phyloP scores from a whole-genome alignment of 768 basidiomycete genomes.

The Rhodotorula taiwanensis region DNA sequence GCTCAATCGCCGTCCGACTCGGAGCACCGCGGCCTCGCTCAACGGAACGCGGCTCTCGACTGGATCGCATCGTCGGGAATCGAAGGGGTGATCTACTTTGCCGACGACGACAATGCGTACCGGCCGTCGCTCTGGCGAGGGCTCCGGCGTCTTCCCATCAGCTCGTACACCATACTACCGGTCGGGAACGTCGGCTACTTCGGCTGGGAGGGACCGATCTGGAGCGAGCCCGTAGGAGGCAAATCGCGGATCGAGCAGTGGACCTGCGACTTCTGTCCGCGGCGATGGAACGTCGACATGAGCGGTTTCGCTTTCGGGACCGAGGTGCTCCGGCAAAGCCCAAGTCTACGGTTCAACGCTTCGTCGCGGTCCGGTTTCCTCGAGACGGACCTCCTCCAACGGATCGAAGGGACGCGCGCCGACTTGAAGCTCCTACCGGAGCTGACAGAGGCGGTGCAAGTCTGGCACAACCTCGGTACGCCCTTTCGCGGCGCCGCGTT shows the following conservation, averaged over 20 bases:
- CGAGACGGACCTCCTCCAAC: not conserved
- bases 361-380: not conserved
- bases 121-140: not conserved
- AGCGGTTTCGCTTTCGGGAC: constrained; percentile 1
- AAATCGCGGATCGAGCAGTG: not conserved
- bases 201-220: not conserved
- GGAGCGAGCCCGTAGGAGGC: too few relatives aligned
- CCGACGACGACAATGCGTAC: constrained; percentile 13
- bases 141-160: not conserved
- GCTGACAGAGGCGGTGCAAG: not conserved
- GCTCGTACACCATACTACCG: not conserved
- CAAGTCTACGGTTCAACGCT: not conserved
- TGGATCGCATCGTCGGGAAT: not conserved
- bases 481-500: not conserved
- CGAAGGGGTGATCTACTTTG: constrained; percentile 10
- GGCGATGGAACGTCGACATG: constrained; percentile 8
- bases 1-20: not conserved
- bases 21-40: constrained; percentile 1
- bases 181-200: constrained; percentile 3
- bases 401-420: not conserved
- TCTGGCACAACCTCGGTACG: not conserved
- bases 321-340: not conserved
- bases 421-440: too few relatives aligned
- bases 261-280: not conserved
- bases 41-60: constrained; percentile 5